These are phyloP conservation scores for Colletotrichum abscissum DNA, from an alignment of 2,329 filamentous ascomycete species.

Conservation along the genomic window DNA sequence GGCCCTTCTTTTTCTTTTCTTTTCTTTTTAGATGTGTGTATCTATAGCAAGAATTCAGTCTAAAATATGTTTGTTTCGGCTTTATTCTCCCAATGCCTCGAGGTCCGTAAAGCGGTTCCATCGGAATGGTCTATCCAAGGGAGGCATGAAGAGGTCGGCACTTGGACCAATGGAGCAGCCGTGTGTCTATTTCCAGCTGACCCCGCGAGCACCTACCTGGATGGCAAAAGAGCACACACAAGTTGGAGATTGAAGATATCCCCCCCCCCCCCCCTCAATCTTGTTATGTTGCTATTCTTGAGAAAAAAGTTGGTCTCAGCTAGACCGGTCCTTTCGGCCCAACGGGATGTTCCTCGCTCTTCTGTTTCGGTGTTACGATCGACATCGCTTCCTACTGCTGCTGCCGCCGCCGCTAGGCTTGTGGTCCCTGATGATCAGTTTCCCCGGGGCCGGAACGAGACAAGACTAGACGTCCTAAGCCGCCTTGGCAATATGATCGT, in stretches of 20 bases:
- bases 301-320: neutral
- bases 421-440: neutral
- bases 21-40: neutral
- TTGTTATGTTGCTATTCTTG: too few species aligned
- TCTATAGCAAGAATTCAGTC: neutral
- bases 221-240: too few species aligned
- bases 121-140: neutral
- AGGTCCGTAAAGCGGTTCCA: neutral
- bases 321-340: neutral
- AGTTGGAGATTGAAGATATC: neutral
- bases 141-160: neutral
- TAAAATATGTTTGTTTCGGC: neutral
- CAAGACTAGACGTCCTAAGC: neutral
- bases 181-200: neutral
- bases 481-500: neutral
- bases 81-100: neutral
- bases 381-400: neutral
- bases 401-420: neutral
- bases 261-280: too few species aligned
- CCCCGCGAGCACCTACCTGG: too few species aligned
- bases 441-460: neutral
- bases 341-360: neutral
- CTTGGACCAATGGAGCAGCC: neutral
- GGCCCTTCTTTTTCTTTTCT: neutral
- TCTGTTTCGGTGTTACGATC: neutral